Percentiles rank a stretch among this genome's conserved stretches.
Evolutionary conservation across 805 yeast species (phyloP).

Genomic region (Phaffomyces opuntiae): DNA sequence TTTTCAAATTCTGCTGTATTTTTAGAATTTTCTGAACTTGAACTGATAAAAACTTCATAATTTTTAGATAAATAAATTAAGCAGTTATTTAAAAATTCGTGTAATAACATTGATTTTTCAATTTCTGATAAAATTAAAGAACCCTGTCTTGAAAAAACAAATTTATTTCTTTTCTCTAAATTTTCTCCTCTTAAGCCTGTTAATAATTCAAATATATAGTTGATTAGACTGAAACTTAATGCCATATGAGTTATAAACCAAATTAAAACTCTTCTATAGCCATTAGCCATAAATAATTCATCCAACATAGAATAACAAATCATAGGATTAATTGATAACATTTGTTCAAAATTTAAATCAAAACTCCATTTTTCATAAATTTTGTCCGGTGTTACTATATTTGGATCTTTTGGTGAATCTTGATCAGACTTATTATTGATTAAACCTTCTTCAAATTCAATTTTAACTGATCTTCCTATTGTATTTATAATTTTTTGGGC

Average conservation of each 20-base stretch:
- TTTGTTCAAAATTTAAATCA: slow-evolving; percentile 41
- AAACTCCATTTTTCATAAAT: slow-evolving; percentile 41
- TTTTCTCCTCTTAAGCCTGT: slow-evolving; percentile 47
- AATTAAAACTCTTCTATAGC: slow-evolving; percentile 54
- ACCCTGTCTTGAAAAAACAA: slow-evolving; percentile 53
- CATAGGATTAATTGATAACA: slow-evolving; percentile 44
- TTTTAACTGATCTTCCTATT: slow-evolving; percentile 46
- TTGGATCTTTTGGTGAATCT: background rate
- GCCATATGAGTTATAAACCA: slow-evolving; percentile 64
- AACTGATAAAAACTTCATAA: slow-evolving; percentile 13
- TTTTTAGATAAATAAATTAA: slow-evolving; percentile 36
- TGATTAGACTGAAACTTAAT: slow-evolving; percentile 46
- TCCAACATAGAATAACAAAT: slow-evolving; percentile 53
- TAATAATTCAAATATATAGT: slow-evolving; percentile 56
- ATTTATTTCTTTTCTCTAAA: slow-evolving; percentile 11
- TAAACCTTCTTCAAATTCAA: slow-evolving; percentile 32
- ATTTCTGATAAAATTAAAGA: slow-evolving; percentile 44
- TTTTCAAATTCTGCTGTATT: slow-evolving; percentile 20
- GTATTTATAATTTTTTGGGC: slow-evolving; percentile 40
- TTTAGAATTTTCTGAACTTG: slow-evolving; percentile 7
- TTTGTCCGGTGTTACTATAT: slow-evolving; percentile 37
- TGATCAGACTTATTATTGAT: slow-evolving; percentile 5
- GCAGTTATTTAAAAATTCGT: slow-evolving; percentile 59
- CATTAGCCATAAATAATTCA: slow-evolving; percentile 64
- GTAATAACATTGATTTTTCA: slow-evolving; percentile 61